These are phyloP conservation scores for Fulvia fulva DNA, from an alignment of 2,329 filamentous ascomycete species.

Conservation along the genomic window DNA sequence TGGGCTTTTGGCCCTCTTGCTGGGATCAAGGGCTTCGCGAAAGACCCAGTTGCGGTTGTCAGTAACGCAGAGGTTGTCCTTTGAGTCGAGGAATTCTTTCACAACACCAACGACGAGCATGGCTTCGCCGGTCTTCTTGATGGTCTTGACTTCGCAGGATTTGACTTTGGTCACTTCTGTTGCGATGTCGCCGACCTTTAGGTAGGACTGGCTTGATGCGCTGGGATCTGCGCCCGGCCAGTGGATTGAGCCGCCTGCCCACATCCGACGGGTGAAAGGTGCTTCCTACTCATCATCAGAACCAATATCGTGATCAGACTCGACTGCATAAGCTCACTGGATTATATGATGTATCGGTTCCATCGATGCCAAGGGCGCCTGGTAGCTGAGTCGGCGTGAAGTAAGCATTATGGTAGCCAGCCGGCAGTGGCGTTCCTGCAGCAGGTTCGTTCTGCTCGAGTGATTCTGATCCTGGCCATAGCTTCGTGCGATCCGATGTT, in stretches of 20 bases:
- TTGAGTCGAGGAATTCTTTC: slow-evolving; percentile 10
- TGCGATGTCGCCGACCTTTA: slow-evolving; percentile 8
- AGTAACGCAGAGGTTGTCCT: slow-evolving; percentile 7
- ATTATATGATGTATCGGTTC: slow-evolving; percentile 18
- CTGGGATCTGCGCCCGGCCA: slow-evolving; percentile 10
- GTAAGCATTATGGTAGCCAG: slow-evolving; percentile 16
- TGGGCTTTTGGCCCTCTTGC: slow-evolving; percentile 6
- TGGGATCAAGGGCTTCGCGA: slow-evolving; percentile 10
- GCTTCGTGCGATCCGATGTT: slow-evolving; percentile 11
- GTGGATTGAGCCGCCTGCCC: slow-evolving; percentile 10
- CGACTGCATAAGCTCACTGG: background rate
- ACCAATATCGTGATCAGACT: background rate
- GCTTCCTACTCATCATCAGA: background rate
- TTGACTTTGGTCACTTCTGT: slow-evolving; percentile 12
- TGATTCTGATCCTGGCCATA: slow-evolving; percentile 6
- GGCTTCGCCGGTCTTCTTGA: slow-evolving; percentile 12
- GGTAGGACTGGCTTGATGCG: background rate
- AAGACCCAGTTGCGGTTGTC: slow-evolving; percentile 16
- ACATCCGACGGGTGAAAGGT: slow-evolving; percentile 17
- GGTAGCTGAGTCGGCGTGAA: slow-evolving; percentile 12
- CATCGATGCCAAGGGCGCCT: slow-evolving; percentile 11
- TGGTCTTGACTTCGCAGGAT: slow-evolving; percentile 9
- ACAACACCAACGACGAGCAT: slow-evolving; percentile 13
- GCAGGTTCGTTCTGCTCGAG: slow-evolving; percentile 5
- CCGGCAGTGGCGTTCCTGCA: slow-evolving; percentile 14